These are phyloP conservation scores for Ceratocystis alfenasii DNA, from an alignment of 2,329 filamentous ascomycete genomes.

Conservation along the genomic window DNA sequence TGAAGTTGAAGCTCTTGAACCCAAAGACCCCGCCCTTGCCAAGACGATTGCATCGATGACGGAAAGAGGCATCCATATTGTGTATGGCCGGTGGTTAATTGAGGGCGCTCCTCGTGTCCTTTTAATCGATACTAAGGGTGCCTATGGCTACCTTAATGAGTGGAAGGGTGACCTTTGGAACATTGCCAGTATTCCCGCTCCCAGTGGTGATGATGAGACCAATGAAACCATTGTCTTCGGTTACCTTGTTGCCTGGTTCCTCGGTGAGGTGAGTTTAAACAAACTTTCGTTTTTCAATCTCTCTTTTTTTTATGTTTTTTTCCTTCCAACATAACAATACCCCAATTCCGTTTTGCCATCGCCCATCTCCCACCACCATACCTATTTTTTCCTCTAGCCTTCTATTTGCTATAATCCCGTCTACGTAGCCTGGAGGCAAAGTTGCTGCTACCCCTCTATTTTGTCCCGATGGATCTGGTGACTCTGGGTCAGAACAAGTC, in stretches of 20 bases:
- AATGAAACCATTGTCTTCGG: slow-evolving; percentile 97
- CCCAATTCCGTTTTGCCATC: background rate
- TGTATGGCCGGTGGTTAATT: slow-evolving; percentile 96
- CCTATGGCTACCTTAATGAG: slow-evolving; percentile 81
- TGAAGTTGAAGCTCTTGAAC: slow-evolving; percentile 87
- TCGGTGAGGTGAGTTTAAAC: slow-evolving; percentile 65
- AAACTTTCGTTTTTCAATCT: background rate
- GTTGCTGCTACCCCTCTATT: slow-evolving; percentile 8
- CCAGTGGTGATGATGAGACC: slow-evolving; percentile 81
- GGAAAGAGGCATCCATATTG: slow-evolving; percentile 73
- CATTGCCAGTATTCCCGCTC: slow-evolving; percentile 82
- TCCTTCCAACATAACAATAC: background rate
- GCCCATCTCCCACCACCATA: background rate
- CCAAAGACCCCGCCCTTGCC: slow-evolving; percentile 64
- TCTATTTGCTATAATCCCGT: background rate
- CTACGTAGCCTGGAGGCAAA: background rate
- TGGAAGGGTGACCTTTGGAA: slow-evolving; percentile 98
- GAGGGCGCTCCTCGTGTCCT: slow-evolving; percentile 89
- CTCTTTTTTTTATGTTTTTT: background rate
- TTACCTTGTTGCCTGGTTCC: slow-evolving; percentile 93
- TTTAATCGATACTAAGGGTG: slow-evolving; percentile 88
- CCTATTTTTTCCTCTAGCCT: background rate
- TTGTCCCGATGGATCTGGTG: slow-evolving; percentile 1
- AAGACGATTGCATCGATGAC: slow-evolving; percentile 86
- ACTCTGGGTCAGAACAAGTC: slow-evolving; percentile 14